Percentiles rank a stretch among this genome's conserved stretches.
Evolutionary conservation across 139 green algal genomes (phyloP).

Genomic region (Limnomonas spitsbergensis): DNA sequence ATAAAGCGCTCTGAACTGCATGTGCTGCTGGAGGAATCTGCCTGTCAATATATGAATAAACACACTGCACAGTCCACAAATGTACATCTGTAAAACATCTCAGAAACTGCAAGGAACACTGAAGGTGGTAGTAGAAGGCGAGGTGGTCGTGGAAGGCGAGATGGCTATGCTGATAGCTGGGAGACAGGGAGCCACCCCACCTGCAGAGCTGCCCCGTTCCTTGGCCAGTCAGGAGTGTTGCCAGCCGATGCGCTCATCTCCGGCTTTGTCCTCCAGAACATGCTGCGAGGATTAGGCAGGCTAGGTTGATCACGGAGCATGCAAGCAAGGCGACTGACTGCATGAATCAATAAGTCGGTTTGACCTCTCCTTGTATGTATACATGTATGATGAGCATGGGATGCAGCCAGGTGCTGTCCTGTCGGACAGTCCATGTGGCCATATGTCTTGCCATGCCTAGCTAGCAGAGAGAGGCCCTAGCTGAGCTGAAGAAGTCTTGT

Average conservation of each 20-base stretch:
- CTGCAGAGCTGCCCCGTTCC: slow-evolving; percentile 30
- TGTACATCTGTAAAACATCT: no score
- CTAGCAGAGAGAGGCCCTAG: no score
- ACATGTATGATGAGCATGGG: no score
- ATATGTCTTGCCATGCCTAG: no score
- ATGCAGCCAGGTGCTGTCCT: no score
- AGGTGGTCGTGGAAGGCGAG: no score
- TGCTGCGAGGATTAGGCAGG: slow-evolving; percentile 1
- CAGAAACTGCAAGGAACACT: no score
- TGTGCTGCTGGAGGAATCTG: no score
- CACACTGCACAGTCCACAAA: neutral
- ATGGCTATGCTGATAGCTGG: neutral
- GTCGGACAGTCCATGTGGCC: no score
- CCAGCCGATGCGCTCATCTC: slow-evolving; percentile 23
- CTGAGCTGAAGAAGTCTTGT: no score
- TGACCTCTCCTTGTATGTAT: neutral
- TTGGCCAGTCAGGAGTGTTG: slow-evolving; percentile 29
- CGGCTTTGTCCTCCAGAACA: slow-evolving; percentile 42
- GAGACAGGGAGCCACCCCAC: neutral
- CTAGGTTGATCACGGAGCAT: neutral
- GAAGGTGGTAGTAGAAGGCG: no score
- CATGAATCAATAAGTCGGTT: neutral
- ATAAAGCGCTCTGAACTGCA: no score
- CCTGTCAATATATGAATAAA: neutral
- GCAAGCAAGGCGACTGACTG: neutral